phyloP scores from a whole-genome alignment of 805 yeast genomes.

The Monosporozyma unispora region DNA sequence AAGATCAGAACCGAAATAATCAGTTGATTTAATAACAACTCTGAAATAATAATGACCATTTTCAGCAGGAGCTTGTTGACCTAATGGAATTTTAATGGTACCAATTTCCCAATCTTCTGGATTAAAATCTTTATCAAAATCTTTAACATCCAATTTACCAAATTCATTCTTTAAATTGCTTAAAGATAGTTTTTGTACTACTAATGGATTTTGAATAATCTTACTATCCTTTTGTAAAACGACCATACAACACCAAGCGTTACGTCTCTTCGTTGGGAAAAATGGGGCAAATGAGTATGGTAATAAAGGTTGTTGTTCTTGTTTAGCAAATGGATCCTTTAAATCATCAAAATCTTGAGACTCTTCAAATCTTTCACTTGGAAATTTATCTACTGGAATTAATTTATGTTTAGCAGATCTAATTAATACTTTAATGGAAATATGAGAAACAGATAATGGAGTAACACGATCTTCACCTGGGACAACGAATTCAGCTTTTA shows the following conservation, averaged over 20 bases:
- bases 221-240: slow-evolving; percentile 71
- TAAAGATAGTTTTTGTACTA: slow-evolving; percentile 22
- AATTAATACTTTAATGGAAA: slow-evolving; percentile 65
- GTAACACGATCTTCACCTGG: slow-evolving; percentile 75
- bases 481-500: slow-evolving; percentile 68
- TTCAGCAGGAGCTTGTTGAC: slow-evolving; percentile 69
- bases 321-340: slow-evolving; percentile 61
- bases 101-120: slow-evolving; percentile 43
- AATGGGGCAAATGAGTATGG: slow-evolving; percentile 64
- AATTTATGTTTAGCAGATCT: slow-evolving; percentile 64
- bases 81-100: slow-evolving; percentile 65
- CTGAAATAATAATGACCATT: slow-evolving; percentile 61
- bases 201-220: slow-evolving; percentile 56
- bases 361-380: slow-evolving; percentile 36
- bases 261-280: slow-evolving; percentile 51
- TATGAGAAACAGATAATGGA: slow-evolving; percentile 64
- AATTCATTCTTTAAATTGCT: slow-evolving; percentile 22
- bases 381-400: slow-evolving; percentile 33
- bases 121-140: slow-evolving; percentile 24
- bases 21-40: slow-evolving; percentile 58
- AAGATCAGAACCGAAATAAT: slow-evolving; percentile 76
- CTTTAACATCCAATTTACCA: slow-evolving; percentile 24
- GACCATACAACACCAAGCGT: slow-evolving; percentile 61
- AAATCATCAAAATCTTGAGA: slow-evolving; percentile 55
- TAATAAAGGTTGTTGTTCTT: slow-evolving; percentile 58